phyloP scores from a whole-genome alignment of 108 stramenopile genomes.

The Tribonema minus region DNA sequence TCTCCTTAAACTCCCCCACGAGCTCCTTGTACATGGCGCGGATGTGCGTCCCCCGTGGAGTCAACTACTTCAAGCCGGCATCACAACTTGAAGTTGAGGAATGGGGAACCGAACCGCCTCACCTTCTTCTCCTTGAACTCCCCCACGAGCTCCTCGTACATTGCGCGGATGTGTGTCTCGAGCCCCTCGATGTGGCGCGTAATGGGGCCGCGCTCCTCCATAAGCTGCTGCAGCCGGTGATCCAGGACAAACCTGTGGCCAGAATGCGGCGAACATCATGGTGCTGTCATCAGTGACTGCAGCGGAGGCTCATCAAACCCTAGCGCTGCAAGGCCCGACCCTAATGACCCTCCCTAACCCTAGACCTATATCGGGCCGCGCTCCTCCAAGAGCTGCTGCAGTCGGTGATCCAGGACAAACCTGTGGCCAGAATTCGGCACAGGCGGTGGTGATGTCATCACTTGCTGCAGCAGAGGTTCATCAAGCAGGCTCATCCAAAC shows the following conservation, averaged over 20 bases:
- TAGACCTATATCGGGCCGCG: slow-evolving; percentile 61
- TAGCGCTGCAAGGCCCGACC: too few species aligned
- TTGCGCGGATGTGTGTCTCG: slow-evolving; percentile 54
- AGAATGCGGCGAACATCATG: too few species aligned
- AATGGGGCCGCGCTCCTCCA: slow-evolving; percentile 59
- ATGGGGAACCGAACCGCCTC: too few species aligned
- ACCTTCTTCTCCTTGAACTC: slow-evolving; percentile 60
- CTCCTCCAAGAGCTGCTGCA: slow-evolving; percentile 60
- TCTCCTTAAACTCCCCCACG: slow-evolving; percentile 55
- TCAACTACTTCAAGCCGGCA: too few species aligned
- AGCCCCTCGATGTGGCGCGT: slow-evolving; percentile 57
- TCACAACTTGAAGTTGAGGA: too few species aligned
- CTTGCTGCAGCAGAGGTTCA: too few species aligned
- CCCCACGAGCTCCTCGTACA: slow-evolving; percentile 61
- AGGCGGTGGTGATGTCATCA: too few species aligned
- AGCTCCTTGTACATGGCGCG: slow-evolving; percentile 61
- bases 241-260: slow-evolving; percentile 61
- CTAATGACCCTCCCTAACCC: too few species aligned
- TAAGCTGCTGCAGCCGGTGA: slow-evolving; percentile 60
- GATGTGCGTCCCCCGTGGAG: slow-evolving; percentile 58
- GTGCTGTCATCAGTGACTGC: too few species aligned
- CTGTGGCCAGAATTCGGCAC: too few species aligned
- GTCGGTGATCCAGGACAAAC: slow-evolving; percentile 59
- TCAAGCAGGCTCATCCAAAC: too few species aligned
- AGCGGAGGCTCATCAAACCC: too few species aligned